Percentiles rank a stretch among this genome's conserved stretches.
Evolutionary conservation across 1,284 basidiomycete species (phyloP).

Genomic region (Ganoderma multipileum): DNA sequence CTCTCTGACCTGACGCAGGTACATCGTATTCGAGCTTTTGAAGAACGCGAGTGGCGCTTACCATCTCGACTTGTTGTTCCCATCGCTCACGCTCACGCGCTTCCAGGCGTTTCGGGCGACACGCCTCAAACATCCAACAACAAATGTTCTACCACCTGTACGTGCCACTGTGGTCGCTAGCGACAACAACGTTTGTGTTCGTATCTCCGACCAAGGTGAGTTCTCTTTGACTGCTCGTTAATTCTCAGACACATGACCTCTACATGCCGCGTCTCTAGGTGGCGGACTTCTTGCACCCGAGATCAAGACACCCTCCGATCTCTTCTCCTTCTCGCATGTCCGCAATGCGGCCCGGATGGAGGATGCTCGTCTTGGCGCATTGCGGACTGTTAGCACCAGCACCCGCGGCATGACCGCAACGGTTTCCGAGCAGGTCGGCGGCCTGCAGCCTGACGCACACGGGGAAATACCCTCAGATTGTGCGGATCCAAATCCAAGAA

Average conservation of each 20-base stretch:
- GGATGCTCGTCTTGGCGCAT: constrained; percentile 70
- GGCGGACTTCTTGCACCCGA: constrained; percentile 66
- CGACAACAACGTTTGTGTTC: constrained; percentile 74
- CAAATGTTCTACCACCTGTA: constrained; percentile 59
- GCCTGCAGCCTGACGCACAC: constrained; percentile 48
- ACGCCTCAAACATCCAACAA: constrained; percentile 52
- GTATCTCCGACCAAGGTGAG: constrained; percentile 87
- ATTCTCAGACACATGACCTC: neutral
- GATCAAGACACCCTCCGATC: constrained; percentile 69
- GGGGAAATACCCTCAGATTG: constrained; percentile 50
- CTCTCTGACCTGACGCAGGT: constrained; percentile 52
- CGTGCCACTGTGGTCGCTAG: constrained; percentile 77
- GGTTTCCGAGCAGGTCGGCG: constrained; percentile 73
- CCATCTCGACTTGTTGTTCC: neutral
- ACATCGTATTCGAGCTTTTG: constrained; percentile 88
- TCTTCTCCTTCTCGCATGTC: constrained; percentile 85
- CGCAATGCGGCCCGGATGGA: constrained; percentile 77
- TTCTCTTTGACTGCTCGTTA: constrained; percentile 10
- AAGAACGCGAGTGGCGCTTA: constrained; percentile 71
- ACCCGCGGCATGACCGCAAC: constrained; percentile 74
- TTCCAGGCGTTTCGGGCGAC: constrained; percentile 75
- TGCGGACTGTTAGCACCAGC: constrained; percentile 68
- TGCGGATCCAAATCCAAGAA: constrained; percentile 62
- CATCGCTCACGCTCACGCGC: neutral
- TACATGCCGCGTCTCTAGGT: constrained; percentile 50